Conservation (phyloP, 768 basidiomycete genomes). For the Pisolithus albus region DNA sequence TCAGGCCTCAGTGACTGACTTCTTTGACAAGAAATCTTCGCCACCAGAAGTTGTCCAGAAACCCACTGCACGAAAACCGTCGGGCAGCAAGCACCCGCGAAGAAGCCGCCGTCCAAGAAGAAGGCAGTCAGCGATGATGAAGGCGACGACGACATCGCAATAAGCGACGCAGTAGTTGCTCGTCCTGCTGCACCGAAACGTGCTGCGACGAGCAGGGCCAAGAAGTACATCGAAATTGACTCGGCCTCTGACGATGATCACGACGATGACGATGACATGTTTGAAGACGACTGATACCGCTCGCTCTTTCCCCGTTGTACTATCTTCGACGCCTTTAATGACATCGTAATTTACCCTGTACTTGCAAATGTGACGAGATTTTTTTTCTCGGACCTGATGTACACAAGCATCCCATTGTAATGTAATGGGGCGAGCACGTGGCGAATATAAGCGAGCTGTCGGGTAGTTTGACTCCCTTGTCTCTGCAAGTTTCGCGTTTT, state of each 20-base stretch:
- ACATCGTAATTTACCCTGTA: background rate
- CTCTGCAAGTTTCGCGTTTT: background rate
- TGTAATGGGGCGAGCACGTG: slow-evolving; percentile 2
- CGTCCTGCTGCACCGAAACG: slow-evolving; percentile 40
- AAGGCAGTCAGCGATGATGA: slow-evolving; percentile 38
- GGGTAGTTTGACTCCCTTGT: background rate
- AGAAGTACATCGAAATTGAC: slow-evolving; percentile 59
- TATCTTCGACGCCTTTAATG: background rate
- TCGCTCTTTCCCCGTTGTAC: background rate
- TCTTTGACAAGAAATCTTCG: slow-evolving; percentile 44
- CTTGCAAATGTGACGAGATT: background rate
- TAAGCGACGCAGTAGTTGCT: slow-evolving; percentile 38
- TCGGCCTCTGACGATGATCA: slow-evolving; percentile 42
- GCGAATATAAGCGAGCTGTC: slow-evolving; percentile 10
- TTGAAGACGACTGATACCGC: slow-evolving; percentile 34
- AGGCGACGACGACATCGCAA: slow-evolving; percentile 41
- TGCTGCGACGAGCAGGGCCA: slow-evolving; percentile 41
- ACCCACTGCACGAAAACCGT: slow-evolving; percentile 42
- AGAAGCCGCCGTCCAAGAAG: slow-evolving; percentile 41
- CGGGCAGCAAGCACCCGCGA: slow-evolving; percentile 52
- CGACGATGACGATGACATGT: slow-evolving; percentile 39
- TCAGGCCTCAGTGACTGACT: slow-evolving; percentile 48
- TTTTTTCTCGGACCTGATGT: background rate
- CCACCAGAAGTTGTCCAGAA: slow-evolving; percentile 34
- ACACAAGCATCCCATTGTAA: background rate